Evolutionary conservation across 2,329 filamentous ascomycete genomes (phyloP).

Genomic region (Epichloe amarillans): DNA sequence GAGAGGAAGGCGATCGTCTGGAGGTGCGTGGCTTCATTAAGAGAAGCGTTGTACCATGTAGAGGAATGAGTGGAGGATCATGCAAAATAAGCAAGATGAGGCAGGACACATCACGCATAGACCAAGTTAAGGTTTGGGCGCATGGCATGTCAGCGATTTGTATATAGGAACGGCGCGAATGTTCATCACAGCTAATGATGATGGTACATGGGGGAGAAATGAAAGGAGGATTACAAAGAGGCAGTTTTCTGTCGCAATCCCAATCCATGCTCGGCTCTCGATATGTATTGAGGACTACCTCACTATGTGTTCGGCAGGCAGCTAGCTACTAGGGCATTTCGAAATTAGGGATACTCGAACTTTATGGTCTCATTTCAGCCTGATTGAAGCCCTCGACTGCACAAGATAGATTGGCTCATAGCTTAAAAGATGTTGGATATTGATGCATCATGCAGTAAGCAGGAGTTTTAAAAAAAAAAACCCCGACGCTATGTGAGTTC

Average conservation of each 20-base stretch:
- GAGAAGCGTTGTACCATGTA: neutral
- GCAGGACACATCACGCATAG: neutral
- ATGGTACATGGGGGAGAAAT: neutral
- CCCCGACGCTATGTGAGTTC: neutral
- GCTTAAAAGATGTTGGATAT: no score
- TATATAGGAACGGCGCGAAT: neutral
- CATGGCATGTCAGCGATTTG: neutral
- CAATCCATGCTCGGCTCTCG: no score
- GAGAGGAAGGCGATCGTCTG: conserved; percentile 49
- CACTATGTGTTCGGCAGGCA: no score
- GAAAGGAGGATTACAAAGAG: neutral
- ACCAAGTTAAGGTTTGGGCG: neutral
- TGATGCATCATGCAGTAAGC: no score
- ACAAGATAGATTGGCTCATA: no score
- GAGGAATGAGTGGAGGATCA: neutral
- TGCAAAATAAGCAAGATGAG: neutral
- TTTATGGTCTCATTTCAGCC: no score
- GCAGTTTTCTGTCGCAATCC: neutral
- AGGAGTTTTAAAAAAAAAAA: neutral
- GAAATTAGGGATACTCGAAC: no score
- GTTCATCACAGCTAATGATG: neutral
- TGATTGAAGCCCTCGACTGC: no score
- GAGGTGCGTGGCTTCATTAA: conserved; percentile 26
- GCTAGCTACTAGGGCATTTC: no score
- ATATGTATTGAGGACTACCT: no score